Base-by-base conservation (phyloP, 169 alveolate species). In the Cryptosporidium bovis region DNA sequence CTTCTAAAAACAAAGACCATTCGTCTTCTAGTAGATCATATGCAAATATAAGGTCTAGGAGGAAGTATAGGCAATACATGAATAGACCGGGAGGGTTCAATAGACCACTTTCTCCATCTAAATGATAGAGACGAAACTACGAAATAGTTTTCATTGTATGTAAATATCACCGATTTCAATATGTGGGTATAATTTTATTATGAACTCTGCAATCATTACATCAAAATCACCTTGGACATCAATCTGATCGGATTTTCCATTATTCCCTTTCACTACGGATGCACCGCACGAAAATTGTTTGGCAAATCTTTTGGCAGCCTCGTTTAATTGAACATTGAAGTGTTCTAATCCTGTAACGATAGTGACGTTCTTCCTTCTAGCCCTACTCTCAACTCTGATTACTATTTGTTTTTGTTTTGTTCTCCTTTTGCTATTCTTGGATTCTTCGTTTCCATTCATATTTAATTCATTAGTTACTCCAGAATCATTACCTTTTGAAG, bases 61-160 rank as follows among this genome's bases (percentile, higher is more conserved):
- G 98, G 56, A 93, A 94, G 68, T 96, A 95, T 85, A 85, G 98
- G 44, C 98, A 96, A 84, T 96, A 96, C 84, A 96, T 96, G 98
- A 96, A 96, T 91, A 90, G 98, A 34, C 91, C 95, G 27, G 98
- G 98, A 16, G 98, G 98, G 18, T 96, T 96, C 90, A 96, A 96
- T 65, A 83, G 97, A 12, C 97, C 98, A 18, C 91, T 95, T 2
- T 95, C 98, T 29, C 98, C 98, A n/a, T 24, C 48, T 40, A 68
- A 77, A 34, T 71, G 51, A 18, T 56, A 44, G 18, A 7, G 33
- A 20, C 6, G 20, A 62, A 18, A 53, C 64, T 10, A 40, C n/a
- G 8, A 13, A 20, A 8, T 8, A 29, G 10, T 62, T 36, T 33
- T 8, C 64, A 36, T 60, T 77, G 87, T 24, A 77, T 44, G 18